These are phyloP conservation scores for Euphrasia confusa DNA, from an alignment of 257 asterid species.

Conservation along the genomic window DNA sequence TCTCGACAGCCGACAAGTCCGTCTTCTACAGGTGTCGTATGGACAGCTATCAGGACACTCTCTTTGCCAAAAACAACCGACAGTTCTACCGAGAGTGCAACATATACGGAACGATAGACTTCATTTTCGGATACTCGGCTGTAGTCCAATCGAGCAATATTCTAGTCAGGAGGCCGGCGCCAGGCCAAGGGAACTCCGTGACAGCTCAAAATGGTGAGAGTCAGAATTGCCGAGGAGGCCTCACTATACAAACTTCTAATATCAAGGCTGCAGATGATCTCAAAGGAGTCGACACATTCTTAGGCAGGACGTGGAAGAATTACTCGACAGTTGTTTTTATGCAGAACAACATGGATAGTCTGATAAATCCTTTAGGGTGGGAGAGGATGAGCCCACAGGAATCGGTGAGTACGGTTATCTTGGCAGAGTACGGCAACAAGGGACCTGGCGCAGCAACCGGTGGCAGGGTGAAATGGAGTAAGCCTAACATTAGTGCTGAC, in stretches of 20 bases:
- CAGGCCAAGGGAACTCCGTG: conserved; percentile 28
- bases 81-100: conserved; percentile 35
- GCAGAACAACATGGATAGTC: conserved; percentile 10
- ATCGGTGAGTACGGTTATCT: conserved; percentile 23
- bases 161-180: conserved; percentile 23
- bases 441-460: conserved; percentile 28
- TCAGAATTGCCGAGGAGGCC: conserved; percentile 16
- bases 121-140: conserved; percentile 37
- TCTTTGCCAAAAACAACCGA: conserved; percentile 22
- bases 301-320: conserved; percentile 37
- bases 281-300: conserved; percentile 10
- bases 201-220: conserved; percentile 23
- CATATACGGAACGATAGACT: conserved; percentile 37
- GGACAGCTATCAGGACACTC: conserved; percentile 40
- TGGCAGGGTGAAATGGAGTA: conserved; percentile 26
- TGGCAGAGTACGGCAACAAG: conserved; percentile 28
- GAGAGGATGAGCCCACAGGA: neutral
- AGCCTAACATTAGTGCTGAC: neutral
- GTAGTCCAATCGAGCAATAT: conserved; percentile 35
- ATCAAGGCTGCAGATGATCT: conserved; percentile 26
- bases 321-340: conserved; percentile 22
- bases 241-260: conserved; percentile 23
- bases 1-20: conserved; percentile 25
- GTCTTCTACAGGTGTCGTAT: conserved; percentile 35
- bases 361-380: conserved; percentile 35